Conservation (phyloP, 1,139 yeast genomes). For the Nadsonia commutata region DNA sequence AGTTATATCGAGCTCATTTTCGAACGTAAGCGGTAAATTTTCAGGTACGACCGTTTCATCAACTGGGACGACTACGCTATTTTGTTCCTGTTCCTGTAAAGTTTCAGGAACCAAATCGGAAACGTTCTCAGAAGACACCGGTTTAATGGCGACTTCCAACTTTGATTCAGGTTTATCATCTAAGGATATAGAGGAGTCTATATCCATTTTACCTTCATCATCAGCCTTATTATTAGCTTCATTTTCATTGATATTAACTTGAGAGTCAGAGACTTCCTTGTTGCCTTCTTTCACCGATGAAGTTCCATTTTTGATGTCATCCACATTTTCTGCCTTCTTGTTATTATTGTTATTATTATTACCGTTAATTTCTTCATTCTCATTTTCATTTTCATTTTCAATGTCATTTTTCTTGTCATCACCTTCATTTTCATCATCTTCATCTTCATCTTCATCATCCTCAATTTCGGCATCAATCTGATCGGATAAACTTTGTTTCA, state of each 20-base stretch:
- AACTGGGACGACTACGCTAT: no score
- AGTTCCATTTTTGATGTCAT: constrained; percentile 8
- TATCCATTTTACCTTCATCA: constrained; percentile 7
- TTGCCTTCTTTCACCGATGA: constrained; percentile 15
- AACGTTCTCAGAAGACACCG: neutral
- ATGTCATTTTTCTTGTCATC: constrained; percentile 9
- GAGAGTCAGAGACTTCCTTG: constrained; percentile 3
- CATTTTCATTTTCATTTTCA: constrained; percentile 15
- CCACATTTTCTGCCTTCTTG: constrained; percentile 15
- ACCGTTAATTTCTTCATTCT: constrained; percentile 4
- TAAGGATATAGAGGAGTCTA: constrained; percentile 12
- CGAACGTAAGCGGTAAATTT: neutral
- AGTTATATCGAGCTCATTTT: constrained; percentile 24
- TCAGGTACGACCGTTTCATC: no score
- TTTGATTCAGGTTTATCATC: neutral
- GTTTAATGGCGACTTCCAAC: no score
- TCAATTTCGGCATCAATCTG: constrained; percentile 7
- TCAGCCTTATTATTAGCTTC: constrained; percentile 12
- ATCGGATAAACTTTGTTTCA: constrained; percentile 1
- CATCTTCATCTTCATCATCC: constrained; percentile 7
- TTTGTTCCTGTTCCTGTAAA: no score
- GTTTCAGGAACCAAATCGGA: neutral
- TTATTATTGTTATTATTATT: constrained; percentile 15
- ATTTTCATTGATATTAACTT: constrained; percentile 16
- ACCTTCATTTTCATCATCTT: constrained; percentile 10